phyloP scores from a whole-genome alignment of 2,329 filamentous ascomycete species.

The Escovopsis sp. region DNA sequence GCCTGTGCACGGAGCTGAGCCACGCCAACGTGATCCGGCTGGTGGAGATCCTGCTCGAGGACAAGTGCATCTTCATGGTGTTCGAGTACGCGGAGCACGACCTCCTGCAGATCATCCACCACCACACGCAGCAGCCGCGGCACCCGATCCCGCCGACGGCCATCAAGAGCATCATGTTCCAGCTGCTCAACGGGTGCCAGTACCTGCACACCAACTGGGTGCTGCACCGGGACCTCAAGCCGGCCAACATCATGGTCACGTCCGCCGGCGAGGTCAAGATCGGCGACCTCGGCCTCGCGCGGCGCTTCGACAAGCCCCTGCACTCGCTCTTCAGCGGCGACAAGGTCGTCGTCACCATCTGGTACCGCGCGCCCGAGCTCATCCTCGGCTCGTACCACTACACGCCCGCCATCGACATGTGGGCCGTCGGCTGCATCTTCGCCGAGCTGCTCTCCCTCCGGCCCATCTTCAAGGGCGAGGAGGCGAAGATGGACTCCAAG shows the following conservation, averaged over 20 bases:
- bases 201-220: slow-evolving; percentile 97
- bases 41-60: slow-evolving; percentile 90
- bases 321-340: slow-evolving; percentile 87
- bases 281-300: slow-evolving; percentile 81
- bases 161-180: slow-evolving; percentile 89
- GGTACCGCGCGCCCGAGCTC: slow-evolving; percentile 93
- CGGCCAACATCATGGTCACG: slow-evolving; percentile 97
- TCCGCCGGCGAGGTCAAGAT: slow-evolving; percentile 83
- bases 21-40: slow-evolving; percentile 84
- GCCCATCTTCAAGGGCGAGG: slow-evolving; percentile 96
- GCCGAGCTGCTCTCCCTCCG: slow-evolving; percentile 80
- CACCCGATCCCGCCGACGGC: slow-evolving; percentile 79
- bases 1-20: slow-evolving; percentile 78
- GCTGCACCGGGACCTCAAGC: slow-evolving; percentile 89
- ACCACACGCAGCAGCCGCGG: slow-evolving; percentile 79
- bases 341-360: slow-evolving; percentile 97
- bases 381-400: slow-evolving; percentile 90
- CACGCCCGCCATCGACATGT: slow-evolving; percentile 91
- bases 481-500: slow-evolving; percentile 97
- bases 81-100: slow-evolving; percentile 99
- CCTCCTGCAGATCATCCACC: slow-evolving; percentile 92
- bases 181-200: slow-evolving; percentile 84
- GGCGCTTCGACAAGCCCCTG: slow-evolving; percentile 85
- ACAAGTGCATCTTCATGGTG: slow-evolving; percentile 99
- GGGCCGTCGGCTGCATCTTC: slow-evolving; percentile 97